phyloP scores from a whole-genome alignment of 1,284 basidiomycete genomes.

The Ceratobasidium sp. region DNA sequence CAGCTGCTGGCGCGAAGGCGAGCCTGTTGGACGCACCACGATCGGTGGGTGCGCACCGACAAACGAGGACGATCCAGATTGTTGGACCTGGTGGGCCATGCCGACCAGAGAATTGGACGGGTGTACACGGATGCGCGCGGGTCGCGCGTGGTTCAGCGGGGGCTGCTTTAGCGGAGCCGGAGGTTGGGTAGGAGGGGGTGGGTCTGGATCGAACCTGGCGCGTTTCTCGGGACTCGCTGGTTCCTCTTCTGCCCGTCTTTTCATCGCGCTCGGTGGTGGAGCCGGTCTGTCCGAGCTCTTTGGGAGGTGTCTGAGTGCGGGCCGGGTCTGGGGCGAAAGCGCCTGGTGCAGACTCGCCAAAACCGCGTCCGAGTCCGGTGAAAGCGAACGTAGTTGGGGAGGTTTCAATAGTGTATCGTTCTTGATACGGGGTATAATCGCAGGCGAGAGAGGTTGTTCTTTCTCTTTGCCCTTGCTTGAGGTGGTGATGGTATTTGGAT shows the following conservation, averaged over 20 bases:
- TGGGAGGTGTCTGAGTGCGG: background rate
- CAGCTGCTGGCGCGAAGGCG: constrained; percentile 28
- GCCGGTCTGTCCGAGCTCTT: constrained; percentile 33
- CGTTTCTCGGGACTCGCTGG: constrained; percentile 19
- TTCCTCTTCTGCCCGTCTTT: constrained; percentile 15
- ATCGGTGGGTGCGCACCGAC: constrained; percentile 21
- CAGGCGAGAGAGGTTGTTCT: constrained; percentile 14
- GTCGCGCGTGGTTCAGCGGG: background rate
- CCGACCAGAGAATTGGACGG: constrained; percentile 13
- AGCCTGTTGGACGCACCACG: constrained; percentile 18
- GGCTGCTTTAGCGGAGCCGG: background rate
- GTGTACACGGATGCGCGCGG: constrained; percentile 27
- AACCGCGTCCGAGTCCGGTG: constrained; percentile 25
- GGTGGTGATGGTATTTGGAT: background rate
- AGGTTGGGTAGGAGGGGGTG: constrained; percentile 27
- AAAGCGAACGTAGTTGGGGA: constrained; percentile 20
- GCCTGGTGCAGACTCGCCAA: constrained; percentile 12
- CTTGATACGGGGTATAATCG: constrained; percentile 2
- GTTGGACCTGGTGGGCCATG: too few relatives aligned
- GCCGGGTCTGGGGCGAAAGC: background rate
- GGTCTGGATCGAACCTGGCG: constrained; percentile 27
- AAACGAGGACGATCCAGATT: constrained; percentile 1
- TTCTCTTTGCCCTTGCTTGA: constrained; percentile 34
- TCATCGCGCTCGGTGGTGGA: constrained; percentile 24
- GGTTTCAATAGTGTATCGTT: constrained; percentile 4